A percentile compares a stretch with the other conserved stretches of the same genome.
Conservation (phyloP, 768 basidiomycete genomes). For the Rhizopogon roseolus region DNA sequence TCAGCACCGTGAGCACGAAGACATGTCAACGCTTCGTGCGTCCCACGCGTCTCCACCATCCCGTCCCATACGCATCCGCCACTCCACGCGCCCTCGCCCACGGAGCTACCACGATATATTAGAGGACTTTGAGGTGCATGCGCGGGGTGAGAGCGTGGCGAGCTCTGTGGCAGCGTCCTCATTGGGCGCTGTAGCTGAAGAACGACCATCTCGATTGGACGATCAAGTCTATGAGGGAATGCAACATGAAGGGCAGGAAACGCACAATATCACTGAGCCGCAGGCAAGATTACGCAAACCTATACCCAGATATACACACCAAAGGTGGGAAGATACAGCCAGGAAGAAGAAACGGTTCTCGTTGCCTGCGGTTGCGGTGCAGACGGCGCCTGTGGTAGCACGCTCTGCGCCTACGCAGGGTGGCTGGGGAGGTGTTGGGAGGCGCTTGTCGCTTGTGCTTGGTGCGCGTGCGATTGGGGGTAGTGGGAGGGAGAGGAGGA, state of each 20-base stretch:
- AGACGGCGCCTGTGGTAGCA: constrained; percentile 66
- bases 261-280: not conserved
- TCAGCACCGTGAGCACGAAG: not conserved
- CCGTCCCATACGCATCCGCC: constrained; percentile 26
- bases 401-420: constrained; percentile 31
- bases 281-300: not conserved
- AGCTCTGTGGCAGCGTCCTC: constrained; percentile 24
- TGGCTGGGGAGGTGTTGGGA: constrained; percentile 19
- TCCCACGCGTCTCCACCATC: constrained; percentile 2
- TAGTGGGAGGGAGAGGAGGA: constrained; percentile 12
- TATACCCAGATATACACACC: not conserved
- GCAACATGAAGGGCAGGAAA: not conserved
- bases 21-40: not conserved
- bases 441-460: constrained; percentile 59
- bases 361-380: constrained; percentile 70
- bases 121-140: constrained; percentile 51
- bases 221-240: constrained; percentile 6
- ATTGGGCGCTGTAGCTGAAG: constrained; percentile 10
- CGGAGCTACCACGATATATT: constrained; percentile 65
- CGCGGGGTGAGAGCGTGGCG: constrained; percentile 21
- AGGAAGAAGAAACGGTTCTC: constrained; percentile 64
- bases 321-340: constrained; percentile 51
- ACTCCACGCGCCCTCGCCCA: constrained; percentile 36
- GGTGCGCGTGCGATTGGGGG: constrained; percentile 28
- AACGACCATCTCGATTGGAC: not conserved